Evolutionary conservation across 2,329 filamentous ascomycete species (phyloP), one percentile per base, ranked within the genome.

Genomic region (Aspergillus caelatus): DNA sequence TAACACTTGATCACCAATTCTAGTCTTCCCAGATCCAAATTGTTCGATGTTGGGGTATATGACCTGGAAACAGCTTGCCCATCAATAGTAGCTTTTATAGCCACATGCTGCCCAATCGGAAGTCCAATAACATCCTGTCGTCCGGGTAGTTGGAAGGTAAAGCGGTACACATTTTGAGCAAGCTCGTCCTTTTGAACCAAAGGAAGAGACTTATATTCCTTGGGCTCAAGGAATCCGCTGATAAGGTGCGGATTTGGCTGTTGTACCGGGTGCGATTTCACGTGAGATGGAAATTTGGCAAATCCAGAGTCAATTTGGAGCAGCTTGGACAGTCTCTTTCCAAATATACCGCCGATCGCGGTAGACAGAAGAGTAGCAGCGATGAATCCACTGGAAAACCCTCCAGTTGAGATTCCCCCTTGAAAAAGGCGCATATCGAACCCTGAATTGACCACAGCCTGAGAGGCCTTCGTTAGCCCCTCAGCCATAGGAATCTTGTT

Each of bases 101-200:
- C 78, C 5, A 87, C 79, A 66, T 87, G 85, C 68, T 88, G 85
- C 10, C 85, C 85, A 7, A 82, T 84, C 0, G 85, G 86, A 10
- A 88, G 77, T 5, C 85, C 85, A 3, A 86, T 79, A 0, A 85
- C 75, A 2, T 80, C 78, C 4, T 70, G 68, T 0, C 74, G 67
- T 0, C 74, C 77, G 0, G 85, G 85, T 1, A 87, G 79, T 26
- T 77, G 73, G 45, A 87, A 86, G 12, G 77, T 74, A 10, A 85
- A 77, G 32, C 79, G 79, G 70, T 80, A 85, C 2, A 72, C 71
- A 45, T 68, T 73, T 3, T 69, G 58, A 0, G 72, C 65, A 4
- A 76, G 57, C 7, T 62, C 55, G 2, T 65, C 62, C 32, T 72
- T 73, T n/a, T 55, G 26, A 19, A 70, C 41, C 1, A 88, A 75